Percentiles rank a stretch among this genome's conserved stretches.
Evolutionary conservation across 345 rosid species (phyloP).

Genomic region (Citrus maxima): DNA sequence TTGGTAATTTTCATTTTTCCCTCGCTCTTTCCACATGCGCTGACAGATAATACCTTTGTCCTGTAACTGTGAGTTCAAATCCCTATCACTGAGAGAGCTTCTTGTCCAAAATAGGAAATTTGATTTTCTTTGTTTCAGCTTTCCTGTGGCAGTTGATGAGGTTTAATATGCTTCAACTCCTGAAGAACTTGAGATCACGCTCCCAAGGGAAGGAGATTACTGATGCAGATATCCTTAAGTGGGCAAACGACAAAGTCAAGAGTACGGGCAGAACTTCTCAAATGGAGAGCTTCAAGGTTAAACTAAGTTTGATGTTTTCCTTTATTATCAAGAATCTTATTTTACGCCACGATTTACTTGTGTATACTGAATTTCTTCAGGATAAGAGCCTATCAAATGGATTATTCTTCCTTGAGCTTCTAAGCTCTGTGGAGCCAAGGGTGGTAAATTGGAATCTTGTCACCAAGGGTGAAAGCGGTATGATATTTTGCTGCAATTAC

Average conservation of each 20-base stretch:
- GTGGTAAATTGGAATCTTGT: constrained; percentile 96
- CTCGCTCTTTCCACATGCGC: neutral
- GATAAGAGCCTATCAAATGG: constrained; percentile 79
- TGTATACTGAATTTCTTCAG: constrained; percentile 31
- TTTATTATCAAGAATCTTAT: neutral
- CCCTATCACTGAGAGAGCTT: neutral
- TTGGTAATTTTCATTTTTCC: constrained; percentile 44
- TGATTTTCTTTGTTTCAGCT: constrained; percentile 48
- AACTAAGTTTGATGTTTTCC: constrained; percentile 1
- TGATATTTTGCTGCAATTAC: constrained; percentile 1
- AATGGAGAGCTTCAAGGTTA: constrained; percentile 80
- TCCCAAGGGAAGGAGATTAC: constrained; percentile 76
- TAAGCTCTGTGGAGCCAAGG: constrained; percentile 89
- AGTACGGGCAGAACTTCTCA: constrained; percentile 56
- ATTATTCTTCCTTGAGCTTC: constrained; percentile 84
- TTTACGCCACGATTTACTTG: neutral
- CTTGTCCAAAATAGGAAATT: neutral
- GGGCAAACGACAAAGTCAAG: constrained; percentile 75
- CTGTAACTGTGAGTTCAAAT: neutral
- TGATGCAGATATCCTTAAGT: constrained; percentile 69
- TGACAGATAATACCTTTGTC: neutral
- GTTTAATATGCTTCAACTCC: constrained; percentile 80
- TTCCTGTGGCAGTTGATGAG: constrained; percentile 96
- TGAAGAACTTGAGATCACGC: constrained; percentile 74
- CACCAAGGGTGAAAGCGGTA: constrained; percentile 93